Evolutionary conservation across 768 basidiomycete species (phyloP).

Genomic region (Trametes maxima): DNA sequence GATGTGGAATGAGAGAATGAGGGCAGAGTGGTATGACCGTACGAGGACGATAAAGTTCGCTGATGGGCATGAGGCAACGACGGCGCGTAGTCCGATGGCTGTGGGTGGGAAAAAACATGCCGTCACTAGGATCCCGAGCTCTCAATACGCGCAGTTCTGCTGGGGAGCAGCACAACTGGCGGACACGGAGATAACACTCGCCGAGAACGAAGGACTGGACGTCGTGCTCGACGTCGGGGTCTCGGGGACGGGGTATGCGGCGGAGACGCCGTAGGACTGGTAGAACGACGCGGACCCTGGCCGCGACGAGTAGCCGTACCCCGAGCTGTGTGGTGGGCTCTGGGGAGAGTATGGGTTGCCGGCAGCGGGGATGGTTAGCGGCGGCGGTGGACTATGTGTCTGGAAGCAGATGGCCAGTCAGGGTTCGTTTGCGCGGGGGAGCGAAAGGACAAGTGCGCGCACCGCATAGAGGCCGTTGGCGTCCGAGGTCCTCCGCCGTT

Average conservation of each 20-base stretch:
- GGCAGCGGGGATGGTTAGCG: constrained; percentile 26
- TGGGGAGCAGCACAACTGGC: constrained; percentile 33
- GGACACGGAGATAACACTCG: constrained; percentile 61
- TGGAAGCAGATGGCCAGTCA: constrained; percentile 9
- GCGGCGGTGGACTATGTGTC: constrained; percentile 35
- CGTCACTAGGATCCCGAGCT: constrained; percentile 62
- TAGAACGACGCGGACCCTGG: constrained; percentile 45
- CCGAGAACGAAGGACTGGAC: constrained; percentile 84
- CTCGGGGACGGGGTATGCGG: constrained; percentile 66
- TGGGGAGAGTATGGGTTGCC: constrained; percentile 26
- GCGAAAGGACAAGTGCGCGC: not conserved
- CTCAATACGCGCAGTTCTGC: constrained; percentile 37
- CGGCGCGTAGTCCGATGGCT: constrained; percentile 65
- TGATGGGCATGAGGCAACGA: constrained; percentile 24
- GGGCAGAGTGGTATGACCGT: constrained; percentile 23
- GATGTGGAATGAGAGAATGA: constrained; percentile 23
- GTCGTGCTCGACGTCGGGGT: constrained; percentile 74
- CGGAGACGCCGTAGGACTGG: constrained; percentile 51
- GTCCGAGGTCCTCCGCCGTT: constrained; percentile 33
- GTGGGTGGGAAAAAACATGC: constrained; percentile 46
- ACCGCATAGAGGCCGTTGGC: constrained; percentile 34
- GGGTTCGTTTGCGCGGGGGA: not conserved
- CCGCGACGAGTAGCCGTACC: constrained; percentile 15
- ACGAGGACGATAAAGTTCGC: constrained; percentile 5
- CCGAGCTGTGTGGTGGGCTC: constrained; percentile 17